Base-by-base conservation (phyloP, 1,284 basidiomycete species). In the Entoloma clypeatum region DNA sequence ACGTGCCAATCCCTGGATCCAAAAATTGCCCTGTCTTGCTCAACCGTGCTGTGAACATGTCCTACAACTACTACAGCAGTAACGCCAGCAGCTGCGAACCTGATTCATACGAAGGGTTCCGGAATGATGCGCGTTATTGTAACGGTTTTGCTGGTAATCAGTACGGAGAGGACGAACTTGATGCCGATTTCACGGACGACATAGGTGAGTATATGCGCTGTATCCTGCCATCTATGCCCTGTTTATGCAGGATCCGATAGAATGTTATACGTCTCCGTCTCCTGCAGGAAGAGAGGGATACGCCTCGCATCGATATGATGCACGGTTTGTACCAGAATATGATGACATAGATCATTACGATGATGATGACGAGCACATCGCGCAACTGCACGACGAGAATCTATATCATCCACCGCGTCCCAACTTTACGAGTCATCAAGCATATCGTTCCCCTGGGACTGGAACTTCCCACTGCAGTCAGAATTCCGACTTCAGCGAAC, bases 151-250 rank as follows among this genome's bases (percentile, higher is more conserved):
- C n/a, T n/a, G n/a, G n/a, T n/a, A n/a, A n/a, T n/a, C n/a, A n/a
- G 10, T 46, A 41, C 17, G 36, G 39, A 6, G 41, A 39, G 13
- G 40, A 50, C 23, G 48, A 48, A 25, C 13, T 37, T 32, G 37
- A 44, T 23, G n/a, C n/a, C n/a, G 32, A 46, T 14, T 47, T 45
- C 14, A 30, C 47, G 16, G 64, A 66, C 27, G 62, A 66, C 25
- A 64, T 64, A 48, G 61, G 79, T 77, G 59, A 52, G 57, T 77
- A 59, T 76, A 74, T 78, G 74, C 73, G 60, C 45, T 23, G 40
- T 17, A 41, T 25, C 24, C 11, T 21, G 28, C n/a, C 13, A 23
- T 26, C 32, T 46, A 30, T 22, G 26, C 25, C 26, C n/a, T 41
- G 28, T 35, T 45, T 43, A 25, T 45, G 43, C 23, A 39, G 21